These are phyloP conservation scores for Aureobasidium sp. DNA, from an alignment of 2,329 filamentous ascomycete genomes.

Conservation along the genomic window DNA sequence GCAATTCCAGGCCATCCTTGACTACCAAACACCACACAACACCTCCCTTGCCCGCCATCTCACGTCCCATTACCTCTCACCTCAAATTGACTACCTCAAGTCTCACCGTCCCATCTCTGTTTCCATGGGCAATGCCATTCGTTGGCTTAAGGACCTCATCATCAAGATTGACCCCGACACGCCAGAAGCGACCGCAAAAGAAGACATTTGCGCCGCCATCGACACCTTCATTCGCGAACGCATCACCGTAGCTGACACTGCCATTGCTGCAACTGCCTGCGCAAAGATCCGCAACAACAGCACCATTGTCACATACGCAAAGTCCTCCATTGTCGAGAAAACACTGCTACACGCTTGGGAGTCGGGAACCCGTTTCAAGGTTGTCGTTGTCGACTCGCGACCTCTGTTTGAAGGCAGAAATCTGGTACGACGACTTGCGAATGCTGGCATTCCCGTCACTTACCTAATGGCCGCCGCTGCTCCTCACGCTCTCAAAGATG, in stretches of 20 bases:
- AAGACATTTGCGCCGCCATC: slow-evolving; percentile 68
- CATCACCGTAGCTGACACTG: slow-evolving; percentile 76
- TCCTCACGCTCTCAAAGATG: slow-evolving; percentile 63
- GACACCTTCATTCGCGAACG: slow-evolving; percentile 87
- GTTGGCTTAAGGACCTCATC: slow-evolving; percentile 88
- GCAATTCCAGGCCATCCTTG: slow-evolving; percentile 65
- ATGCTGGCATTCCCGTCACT: slow-evolving; percentile 65
- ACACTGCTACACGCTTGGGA: slow-evolving; percentile 66
- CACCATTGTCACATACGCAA: slow-evolving; percentile 78
- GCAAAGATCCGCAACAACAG: slow-evolving; percentile 72
- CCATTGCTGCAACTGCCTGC: slow-evolving; percentile 71
- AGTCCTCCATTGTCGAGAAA: slow-evolving; percentile 78
- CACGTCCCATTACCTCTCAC: slow-evolving; percentile 81
- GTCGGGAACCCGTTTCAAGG: slow-evolving; percentile 68
- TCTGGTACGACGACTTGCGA: slow-evolving; percentile 63
- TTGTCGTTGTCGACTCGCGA: slow-evolving; percentile 74
- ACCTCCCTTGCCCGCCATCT: slow-evolving; percentile 86
- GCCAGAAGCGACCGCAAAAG: slow-evolving; percentile 75
- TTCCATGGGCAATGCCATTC: slow-evolving; percentile 93
- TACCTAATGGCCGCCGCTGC: slow-evolving; percentile 78
- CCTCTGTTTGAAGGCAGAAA: slow-evolving; percentile 64
- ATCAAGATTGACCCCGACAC: slow-evolving; percentile 82
- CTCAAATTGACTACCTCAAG: slow-evolving; percentile 90
- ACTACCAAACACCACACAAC: slow-evolving; percentile 82
- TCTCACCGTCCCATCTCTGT: slow-evolving; percentile 94